Evolutionary conservation across 73 alveolate species (phyloP), one percentile per base, ranked within the genome.

Genomic region (Uronychia binucleata): DNA sequence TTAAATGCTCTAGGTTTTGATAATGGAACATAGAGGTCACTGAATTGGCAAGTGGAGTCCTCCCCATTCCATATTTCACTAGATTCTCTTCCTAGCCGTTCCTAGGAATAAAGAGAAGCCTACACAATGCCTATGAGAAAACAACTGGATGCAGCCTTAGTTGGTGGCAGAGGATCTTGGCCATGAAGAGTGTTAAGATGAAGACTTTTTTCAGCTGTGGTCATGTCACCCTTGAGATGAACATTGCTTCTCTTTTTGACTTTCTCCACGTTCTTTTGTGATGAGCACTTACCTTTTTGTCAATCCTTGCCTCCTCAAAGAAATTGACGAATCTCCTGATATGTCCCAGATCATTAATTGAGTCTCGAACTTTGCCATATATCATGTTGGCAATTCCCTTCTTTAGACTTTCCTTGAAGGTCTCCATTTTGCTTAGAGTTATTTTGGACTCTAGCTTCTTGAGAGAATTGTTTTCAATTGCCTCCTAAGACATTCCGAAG

Each of bases 21-120:
- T 86, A 83, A 79, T 86, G 92, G 74, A 78, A 86, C 58, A 79
- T 34, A 25, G 92, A 86, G 5, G 87, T 86, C 0, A 86, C 34
- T 11, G 67, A 11, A 19, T 46, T 46, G n/a, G 67, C 67, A 11
- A 46, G 19, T 19, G 5, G 67, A 11, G n/a, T 19, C 19, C 19
- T 11, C 67, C 67, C 67, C 67, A 46, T 46, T 19, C 67, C 67
- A 19, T 46, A 46, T 19, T 46, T 46, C 5, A 46, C 67, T 11
- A 46, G 19, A 5, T 11, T 46, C 19, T 46, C 67, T 46, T 46
- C 67, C 5, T 46, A 11, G n/a, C 67, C 67, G 5, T 46, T 11
- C 5, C 67, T 46, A 46, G n/a, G n/a, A 5, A 46, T 46, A 11
- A 46, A 19, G 5, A 46, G 67, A 46, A 19, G 5, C 67, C 19